phyloP scores from a whole-genome alignment of 164 flowering plant species.

The Dillenia suffruticosa region DNA sequence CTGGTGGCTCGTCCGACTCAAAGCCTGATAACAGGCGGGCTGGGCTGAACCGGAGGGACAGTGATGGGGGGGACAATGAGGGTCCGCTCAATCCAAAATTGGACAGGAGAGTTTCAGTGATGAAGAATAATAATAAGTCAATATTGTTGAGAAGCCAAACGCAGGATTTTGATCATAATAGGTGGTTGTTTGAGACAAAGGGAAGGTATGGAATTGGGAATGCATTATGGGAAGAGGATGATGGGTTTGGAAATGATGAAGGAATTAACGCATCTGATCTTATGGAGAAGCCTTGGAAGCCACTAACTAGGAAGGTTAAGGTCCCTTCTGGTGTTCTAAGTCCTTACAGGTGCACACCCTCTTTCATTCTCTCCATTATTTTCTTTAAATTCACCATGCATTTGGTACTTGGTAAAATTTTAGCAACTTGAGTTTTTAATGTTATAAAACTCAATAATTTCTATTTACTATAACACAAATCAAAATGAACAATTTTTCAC shows the following conservation, averaged over 20 bases:
- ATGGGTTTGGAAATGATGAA: slow-evolving; percentile 13
- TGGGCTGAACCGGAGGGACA: slow-evolving; percentile 3
- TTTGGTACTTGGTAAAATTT: too few species aligned
- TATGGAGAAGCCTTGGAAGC: slow-evolving; percentile 69
- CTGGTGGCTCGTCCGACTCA: slow-evolving; percentile 19
- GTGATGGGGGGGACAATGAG: slow-evolving; percentile 4
- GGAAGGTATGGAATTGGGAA: slow-evolving; percentile 67
- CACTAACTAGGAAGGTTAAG: slow-evolving; percentile 45
- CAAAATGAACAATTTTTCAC: too few species aligned
- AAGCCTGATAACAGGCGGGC: not conserved
- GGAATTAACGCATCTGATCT: slow-evolving; percentile 40
- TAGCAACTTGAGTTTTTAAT: too few species aligned
- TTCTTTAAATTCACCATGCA: too few species aligned
- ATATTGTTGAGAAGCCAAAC: slow-evolving; percentile 56
- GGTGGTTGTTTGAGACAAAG: slow-evolving; percentile 61
- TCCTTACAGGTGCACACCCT: slow-evolving; percentile 50
- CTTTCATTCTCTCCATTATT: slow-evolving; percentile 11
- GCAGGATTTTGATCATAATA: slow-evolving; percentile 63
- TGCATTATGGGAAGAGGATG: slow-evolving; percentile 41
- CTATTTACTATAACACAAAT: too few species aligned
- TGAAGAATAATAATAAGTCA: slow-evolving; percentile 35
- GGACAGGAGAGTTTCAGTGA: slow-evolving; percentile 44
- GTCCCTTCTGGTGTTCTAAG: slow-evolving; percentile 42
- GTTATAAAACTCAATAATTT: too few species aligned
- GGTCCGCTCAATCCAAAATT: slow-evolving; percentile 8